Percentiles rank a stretch among this genome's conserved stretches.
phyloP scores from a whole-genome alignment of 371 early-diverging fungal species.

The Amoeboaphelidium occidentale region DNA sequence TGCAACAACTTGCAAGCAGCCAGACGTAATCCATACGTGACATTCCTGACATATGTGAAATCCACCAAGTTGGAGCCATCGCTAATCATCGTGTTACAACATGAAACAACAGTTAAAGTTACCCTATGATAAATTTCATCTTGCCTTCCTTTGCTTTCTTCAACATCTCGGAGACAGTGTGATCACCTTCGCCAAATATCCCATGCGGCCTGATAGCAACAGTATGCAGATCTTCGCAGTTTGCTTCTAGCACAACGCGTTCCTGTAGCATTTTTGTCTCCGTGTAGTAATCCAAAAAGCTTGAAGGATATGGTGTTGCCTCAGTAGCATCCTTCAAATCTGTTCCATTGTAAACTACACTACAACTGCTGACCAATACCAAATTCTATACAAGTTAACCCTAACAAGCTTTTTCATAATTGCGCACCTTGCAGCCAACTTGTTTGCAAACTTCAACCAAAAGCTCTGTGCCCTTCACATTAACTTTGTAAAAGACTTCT shows the following conservation, averaged over 20 bases:
- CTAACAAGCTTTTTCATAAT: too few species aligned
- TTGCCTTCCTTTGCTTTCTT: background rate
- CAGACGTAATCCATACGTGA: background rate
- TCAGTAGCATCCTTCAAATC: background rate
- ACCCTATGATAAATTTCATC: background rate
- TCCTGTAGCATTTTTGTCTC: background rate
- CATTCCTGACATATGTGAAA: background rate
- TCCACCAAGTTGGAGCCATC: background rate
- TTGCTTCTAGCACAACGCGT: background rate
- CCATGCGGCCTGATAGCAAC: background rate
- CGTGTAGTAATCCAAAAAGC: background rate
- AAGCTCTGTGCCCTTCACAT: background rate
- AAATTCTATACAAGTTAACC: too few species aligned
- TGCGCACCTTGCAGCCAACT: background rate
- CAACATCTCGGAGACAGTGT: background rate
- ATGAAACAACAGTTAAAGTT: background rate
- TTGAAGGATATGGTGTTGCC: background rate
- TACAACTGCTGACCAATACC: background rate
- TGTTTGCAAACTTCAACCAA: background rate
- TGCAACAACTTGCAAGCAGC: background rate
- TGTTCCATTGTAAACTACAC: background rate
- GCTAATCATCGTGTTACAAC: background rate
- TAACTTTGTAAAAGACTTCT: background rate
- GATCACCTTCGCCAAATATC: background rate
- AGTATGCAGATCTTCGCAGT: background rate